Percentiles rank a stretch among this genome's conserved stretches.
Conservation (phyloP, 352 stramenopile species). For the Blastocystis hominis region DNA sequence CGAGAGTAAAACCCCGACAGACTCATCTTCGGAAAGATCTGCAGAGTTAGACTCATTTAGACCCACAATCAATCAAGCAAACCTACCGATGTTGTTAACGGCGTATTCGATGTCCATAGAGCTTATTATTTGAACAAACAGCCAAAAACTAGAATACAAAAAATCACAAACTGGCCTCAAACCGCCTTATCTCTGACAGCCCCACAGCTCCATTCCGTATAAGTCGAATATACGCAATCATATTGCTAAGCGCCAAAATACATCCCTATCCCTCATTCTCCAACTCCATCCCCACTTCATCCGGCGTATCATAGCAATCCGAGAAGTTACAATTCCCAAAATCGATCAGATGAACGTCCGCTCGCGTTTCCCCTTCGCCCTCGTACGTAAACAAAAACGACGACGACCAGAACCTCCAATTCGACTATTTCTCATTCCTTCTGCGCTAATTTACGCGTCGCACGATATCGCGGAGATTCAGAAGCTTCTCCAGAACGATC, state of each 20-base stretch:
- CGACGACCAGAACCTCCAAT: constrained; percentile 48
- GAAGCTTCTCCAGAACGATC: background rate
- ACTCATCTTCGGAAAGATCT: background rate
- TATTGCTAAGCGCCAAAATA: constrained; percentile 26
- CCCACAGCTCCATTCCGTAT: constrained; percentile 4
- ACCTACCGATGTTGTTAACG: background rate
- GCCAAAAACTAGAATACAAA: background rate
- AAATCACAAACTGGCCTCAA: background rate
- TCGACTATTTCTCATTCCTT: background rate
- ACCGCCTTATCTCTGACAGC: background rate
- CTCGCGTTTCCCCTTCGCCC: background rate
- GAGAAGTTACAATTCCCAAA: constrained; percentile 57
- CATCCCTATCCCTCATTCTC: background rate
- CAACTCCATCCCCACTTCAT: background rate
- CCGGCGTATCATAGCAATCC: constrained; percentile 5
- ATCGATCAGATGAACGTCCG: constrained; percentile 46
- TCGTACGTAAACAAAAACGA: constrained; percentile 43
- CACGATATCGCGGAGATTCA: background rate
- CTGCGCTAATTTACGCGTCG: background rate
- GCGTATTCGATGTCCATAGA: background rate
- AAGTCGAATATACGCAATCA: constrained; percentile 6
- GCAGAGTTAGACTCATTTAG: background rate
- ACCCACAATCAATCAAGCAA: background rate
- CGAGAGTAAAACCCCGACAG: background rate
- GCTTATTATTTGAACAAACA: background rate